Evolutionary conservation across 169 alveolate genomes (phyloP).

Genomic region (Pseudocohnilembus persalinus): DNA sequence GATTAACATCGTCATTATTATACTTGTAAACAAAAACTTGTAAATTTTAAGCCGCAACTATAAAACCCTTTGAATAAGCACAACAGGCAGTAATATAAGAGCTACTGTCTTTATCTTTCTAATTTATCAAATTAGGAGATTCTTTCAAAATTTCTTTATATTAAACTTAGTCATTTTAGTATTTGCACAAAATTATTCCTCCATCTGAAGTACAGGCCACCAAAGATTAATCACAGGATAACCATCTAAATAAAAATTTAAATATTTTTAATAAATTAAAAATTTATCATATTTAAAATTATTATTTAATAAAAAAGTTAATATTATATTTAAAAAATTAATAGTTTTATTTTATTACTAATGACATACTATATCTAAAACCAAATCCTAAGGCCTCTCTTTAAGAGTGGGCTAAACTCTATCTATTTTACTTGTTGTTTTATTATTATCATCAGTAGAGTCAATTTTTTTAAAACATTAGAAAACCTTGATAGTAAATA

Average conservation of each 20-base stretch:
- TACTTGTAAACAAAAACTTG: slow-evolving; percentile 59
- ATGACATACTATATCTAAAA: slow-evolving; percentile 10
- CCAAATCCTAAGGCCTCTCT: background rate
- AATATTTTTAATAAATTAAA: background rate
- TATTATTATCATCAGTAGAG: background rate
- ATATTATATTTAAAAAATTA: background rate
- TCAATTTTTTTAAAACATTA: slow-evolving; percentile 1
- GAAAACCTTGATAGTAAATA: background rate
- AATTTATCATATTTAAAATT: too few species aligned
- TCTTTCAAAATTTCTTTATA: background rate
- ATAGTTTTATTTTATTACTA: background rate
- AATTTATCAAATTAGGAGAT: background rate
- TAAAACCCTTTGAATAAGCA: slow-evolving; percentile 18
- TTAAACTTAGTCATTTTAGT: background rate
- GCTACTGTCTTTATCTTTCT: background rate
- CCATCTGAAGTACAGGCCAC: background rate
- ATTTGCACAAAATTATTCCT: background rate
- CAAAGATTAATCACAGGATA: background rate
- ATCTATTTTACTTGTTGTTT: background rate
- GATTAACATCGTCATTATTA: slow-evolving; percentile 1
- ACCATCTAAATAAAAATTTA: slow-evolving; percentile 11
- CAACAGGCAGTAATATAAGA: background rate
- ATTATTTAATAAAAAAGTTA: background rate
- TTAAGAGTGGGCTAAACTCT: background rate
- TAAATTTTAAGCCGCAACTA: slow-evolving; percentile 1